phyloP scores from a whole-genome alignment of 257 asterid species.

The Fraxinus excelsior region DNA sequence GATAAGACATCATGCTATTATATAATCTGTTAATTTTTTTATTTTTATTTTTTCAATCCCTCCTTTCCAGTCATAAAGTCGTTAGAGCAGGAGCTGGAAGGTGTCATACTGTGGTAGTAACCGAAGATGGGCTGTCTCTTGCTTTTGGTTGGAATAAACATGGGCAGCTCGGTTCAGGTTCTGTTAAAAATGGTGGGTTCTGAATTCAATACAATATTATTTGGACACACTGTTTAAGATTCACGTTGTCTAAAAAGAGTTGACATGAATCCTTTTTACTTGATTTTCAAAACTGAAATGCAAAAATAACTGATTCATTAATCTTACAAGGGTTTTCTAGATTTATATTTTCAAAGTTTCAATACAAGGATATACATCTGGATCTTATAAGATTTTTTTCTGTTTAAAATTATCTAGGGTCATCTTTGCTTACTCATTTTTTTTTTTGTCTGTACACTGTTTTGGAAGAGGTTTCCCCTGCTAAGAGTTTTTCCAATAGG shows the following conservation, averaged over 20 bases:
- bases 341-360: background rate
- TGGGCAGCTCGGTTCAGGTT: constrained; percentile 93
- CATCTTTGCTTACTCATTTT: background rate
- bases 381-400: background rate
- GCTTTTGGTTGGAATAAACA: constrained; percentile 98
- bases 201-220: background rate
- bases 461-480: background rate
- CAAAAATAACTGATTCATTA: background rate
- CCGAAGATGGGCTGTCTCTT: constrained; percentile 73
- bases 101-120: constrained; percentile 84
- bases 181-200: constrained; percentile 71
- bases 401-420: background rate
- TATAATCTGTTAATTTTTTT: constrained; percentile 9
- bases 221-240: background rate
- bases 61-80: constrained; percentile 61
- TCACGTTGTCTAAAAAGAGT: background rate
- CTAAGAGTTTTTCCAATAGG: background rate
- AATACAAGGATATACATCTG: background rate
- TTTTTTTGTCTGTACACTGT: background rate
- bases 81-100: constrained; percentile 80
- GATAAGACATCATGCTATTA: background rate
- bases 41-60: background rate
- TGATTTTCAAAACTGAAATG: background rate
- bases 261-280: background rate
- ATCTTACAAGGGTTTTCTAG: background rate